A percentile compares a stretch with the other conserved stretches of the same genome.
Evolutionary conservation across 2,329 filamentous ascomycete species (phyloP).

Genomic region (Alternaria triticina): DNA sequence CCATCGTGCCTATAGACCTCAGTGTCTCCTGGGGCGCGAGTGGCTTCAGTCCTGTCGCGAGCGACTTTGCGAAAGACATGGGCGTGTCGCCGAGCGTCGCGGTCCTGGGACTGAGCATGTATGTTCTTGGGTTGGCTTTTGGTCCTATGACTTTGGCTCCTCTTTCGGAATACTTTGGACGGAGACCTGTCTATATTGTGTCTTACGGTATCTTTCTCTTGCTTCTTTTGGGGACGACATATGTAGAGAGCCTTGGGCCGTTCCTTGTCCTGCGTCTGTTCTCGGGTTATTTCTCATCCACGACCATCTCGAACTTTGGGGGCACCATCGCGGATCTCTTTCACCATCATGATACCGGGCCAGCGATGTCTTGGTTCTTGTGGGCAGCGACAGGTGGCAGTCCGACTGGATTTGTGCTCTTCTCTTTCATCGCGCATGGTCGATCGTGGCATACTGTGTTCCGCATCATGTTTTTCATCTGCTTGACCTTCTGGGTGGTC

Average conservation of each 20-base stretch:
- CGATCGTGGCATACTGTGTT: slow-evolving; percentile 54
- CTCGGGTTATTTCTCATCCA: slow-evolving; percentile 54
- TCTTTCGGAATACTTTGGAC: slow-evolving; percentile 50
- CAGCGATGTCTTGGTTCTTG: slow-evolving; percentile 52
- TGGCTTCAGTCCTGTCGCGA: slow-evolving; percentile 54
- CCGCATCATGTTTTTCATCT: slow-evolving; percentile 56
- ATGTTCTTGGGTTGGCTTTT: slow-evolving; percentile 55
- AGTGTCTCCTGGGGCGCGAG: slow-evolving; percentile 54
- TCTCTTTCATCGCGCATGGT: slow-evolving; percentile 54
- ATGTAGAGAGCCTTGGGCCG: slow-evolving; percentile 50
- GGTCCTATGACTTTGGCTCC: slow-evolving; percentile 47
- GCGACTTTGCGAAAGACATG: slow-evolving; percentile 53
- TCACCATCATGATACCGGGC: slow-evolving; percentile 51
- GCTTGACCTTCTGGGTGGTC: slow-evolving; percentile 53
- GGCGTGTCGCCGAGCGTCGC: slow-evolving; percentile 50
- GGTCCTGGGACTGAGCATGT: slow-evolving; percentile 55
- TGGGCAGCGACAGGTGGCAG: slow-evolving; percentile 57
- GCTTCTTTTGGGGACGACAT: slow-evolving; percentile 53
- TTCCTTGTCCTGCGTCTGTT: slow-evolving; percentile 54
- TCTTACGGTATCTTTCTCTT: slow-evolving; percentile 53
- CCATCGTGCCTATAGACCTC: slow-evolving; percentile 46
- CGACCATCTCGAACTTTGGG: slow-evolving; percentile 50
- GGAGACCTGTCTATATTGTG: slow-evolving; percentile 53
- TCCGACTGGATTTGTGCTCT: slow-evolving; percentile 55
- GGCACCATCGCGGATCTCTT: slow-evolving; percentile 56